These are phyloP conservation scores for Colletotrichum siamense DNA, from an alignment of 2,329 filamentous ascomycete species.

Conservation along the genomic window DNA sequence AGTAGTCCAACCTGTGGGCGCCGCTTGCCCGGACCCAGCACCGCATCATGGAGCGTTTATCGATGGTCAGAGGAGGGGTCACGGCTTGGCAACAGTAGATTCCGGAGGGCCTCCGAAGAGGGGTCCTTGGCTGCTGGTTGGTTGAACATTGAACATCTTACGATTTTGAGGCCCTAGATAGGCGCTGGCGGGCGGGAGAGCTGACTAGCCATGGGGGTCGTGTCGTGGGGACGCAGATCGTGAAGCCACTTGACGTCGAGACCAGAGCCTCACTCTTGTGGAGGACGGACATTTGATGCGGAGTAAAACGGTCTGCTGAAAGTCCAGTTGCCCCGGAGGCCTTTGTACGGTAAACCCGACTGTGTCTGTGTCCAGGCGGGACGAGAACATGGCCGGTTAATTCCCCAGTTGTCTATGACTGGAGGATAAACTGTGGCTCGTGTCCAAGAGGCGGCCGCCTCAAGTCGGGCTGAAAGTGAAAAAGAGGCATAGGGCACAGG, in stretches of 20 bases:
- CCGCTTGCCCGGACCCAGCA: neutral
- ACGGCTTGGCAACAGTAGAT: neutral
- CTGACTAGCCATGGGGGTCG: neutral
- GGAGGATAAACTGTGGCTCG: slow-evolving; percentile 8
- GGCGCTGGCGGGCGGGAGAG: neutral
- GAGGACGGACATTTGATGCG: neutral
- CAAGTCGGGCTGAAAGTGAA: neutral
- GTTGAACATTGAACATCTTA: neutral
- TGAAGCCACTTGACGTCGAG: neutral
- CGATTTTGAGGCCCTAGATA: neutral
- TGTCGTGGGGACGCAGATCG: neutral
- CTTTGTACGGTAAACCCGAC: neutral
- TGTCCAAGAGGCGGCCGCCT: slow-evolving; percentile 7
- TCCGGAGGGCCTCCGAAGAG: neutral
- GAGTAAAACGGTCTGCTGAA: neutral
- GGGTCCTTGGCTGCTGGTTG: neutral
- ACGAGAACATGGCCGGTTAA: neutral
- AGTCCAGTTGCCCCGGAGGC: neutral
- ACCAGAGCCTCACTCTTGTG: neutral
- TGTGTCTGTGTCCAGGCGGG: neutral
- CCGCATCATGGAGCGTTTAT: neutral
- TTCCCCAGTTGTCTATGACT: neutral
- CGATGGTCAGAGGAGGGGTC: neutral
- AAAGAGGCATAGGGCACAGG: neutral
- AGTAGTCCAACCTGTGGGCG: neutral